Evolutionary conservation across 1,139 yeast species (phyloP), one percentile per base, ranked within the genome.

Genomic region (Hansenula lynferdii): DNA sequence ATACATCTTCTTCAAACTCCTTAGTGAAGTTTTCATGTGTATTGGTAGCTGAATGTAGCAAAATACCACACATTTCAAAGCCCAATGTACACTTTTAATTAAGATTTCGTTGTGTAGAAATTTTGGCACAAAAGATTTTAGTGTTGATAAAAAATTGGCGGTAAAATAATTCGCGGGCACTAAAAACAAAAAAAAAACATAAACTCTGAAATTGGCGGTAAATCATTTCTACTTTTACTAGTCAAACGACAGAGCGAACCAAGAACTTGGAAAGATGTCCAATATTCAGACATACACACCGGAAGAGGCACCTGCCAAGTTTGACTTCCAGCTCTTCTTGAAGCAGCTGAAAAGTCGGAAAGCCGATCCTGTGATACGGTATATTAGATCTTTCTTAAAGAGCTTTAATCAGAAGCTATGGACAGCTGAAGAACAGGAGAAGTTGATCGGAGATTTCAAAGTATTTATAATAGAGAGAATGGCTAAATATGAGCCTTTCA

Each of bases 301-400:
- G 19, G 29, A 33, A 5, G 35, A 33, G 4, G 20, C 25, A 12
- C 35, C 35, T 14, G 14, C 41, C 15, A 47, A 45, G 24, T 85
- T 87, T 62, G 96, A 92, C 57, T 92, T 90, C 59, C 96, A 85
- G 54, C 65, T 71, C 19, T 94, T 94, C 56, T 67, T 90, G 28
- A 69, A 72, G 7, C 87, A 84, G 45, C 69, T 94, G 45, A 79
- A 83, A 41, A 73, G 77, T 42, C 82, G 80, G 48, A 69, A 76
- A 39, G 96, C 97, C 2, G 96, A 87, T 43, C 97, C 98, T 0
- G 74, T 90, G 31, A 90, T 92, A 2, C 74, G 90, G 39, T 94
- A 90, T 54, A 76, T 90, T 32, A 77, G 85, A 56, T 89, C 86
- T 21, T 83, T 94, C 52, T 64, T 94, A 35, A 73, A 72, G 24